These are phyloP conservation scores for Leccinum griseonigrum DNA, from an alignment of 1,284 basidiomycete genomes.

Conservation along the genomic window DNA sequence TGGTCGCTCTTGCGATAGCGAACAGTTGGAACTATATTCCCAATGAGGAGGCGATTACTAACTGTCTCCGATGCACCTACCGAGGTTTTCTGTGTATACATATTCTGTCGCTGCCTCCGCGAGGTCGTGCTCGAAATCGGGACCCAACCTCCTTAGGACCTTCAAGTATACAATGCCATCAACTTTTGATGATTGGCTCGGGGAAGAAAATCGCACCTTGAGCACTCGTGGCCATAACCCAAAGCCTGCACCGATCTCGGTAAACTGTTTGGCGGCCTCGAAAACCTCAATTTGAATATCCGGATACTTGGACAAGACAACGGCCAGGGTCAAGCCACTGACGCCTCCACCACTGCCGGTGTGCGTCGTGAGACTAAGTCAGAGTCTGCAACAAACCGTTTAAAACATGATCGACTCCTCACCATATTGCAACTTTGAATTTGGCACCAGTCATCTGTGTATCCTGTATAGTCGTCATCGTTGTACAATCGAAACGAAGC, in stretches of 20 bases:
- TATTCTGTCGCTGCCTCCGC: constrained; percentile 38
- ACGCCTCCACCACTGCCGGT: constrained; percentile 49
- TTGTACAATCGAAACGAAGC: background rate
- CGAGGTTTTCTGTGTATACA: constrained; percentile 39
- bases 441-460: background rate
- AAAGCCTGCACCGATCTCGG: constrained; percentile 56
- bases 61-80: constrained; percentile 9
- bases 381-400: background rate
- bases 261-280: constrained; percentile 46
- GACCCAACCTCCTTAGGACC: constrained; percentile 46
- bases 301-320: constrained; percentile 46
- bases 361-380: background rate
- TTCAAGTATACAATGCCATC: constrained; percentile 35
- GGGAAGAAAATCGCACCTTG: constrained; percentile 11
- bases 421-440: constrained; percentile 25
- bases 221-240: constrained; percentile 48
- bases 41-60: constrained; percentile 6
- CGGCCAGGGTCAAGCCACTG: constrained; percentile 43
- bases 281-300: constrained; percentile 54
- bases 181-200: background rate
- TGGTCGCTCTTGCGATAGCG: constrained; percentile 53
- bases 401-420: background rate
- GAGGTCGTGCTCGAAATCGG: constrained; percentile 43
- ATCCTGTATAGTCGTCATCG: background rate
- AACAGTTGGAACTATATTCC: constrained; percentile 39